phyloP scores from a whole-genome alignment of 148 eudicot genomes.

The Chenopodium quinoa region DNA sequence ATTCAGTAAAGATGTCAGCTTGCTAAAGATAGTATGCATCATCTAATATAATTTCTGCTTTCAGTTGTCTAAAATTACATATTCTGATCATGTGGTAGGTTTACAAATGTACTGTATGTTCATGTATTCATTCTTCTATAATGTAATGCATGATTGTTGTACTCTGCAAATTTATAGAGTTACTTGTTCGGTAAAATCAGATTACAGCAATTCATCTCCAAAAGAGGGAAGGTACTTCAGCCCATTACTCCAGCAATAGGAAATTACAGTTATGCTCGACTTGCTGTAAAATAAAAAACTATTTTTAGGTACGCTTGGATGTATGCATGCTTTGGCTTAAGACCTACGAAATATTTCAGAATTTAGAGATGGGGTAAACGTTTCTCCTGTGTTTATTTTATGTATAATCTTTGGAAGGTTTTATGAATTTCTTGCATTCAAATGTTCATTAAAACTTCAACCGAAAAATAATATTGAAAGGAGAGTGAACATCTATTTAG shows the following conservation, averaged over 20 bases:
- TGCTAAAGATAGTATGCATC: neutral
- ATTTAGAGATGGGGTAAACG: no score
- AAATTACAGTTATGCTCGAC: neutral
- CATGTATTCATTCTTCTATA: neutral
- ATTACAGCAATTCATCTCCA: neutral
- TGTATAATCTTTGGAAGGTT: no score
- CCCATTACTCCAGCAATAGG: no score
- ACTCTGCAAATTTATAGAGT: neutral
- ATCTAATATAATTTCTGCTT: neutral
- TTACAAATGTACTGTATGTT: neutral
- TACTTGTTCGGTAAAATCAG: neutral
- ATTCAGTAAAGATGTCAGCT: neutral
- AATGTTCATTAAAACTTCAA: no score
- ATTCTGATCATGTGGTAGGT: constrained; percentile 20
- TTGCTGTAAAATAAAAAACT: neutral
- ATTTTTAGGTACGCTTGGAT: no score
- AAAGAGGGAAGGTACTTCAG: neutral
- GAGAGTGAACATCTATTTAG: neutral
- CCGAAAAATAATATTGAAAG: neutral
- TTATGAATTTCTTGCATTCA: no score
- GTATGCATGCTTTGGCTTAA: no score
- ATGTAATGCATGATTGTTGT: constrained; percentile 13
- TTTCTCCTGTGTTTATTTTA: no score
- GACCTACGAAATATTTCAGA: no score
- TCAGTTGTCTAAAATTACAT: constrained; percentile 10